These are phyloP conservation scores for Aspergillus steynii DNA, from an alignment of 495 filamentous ascomycete species.

Conservation along the genomic window DNA sequence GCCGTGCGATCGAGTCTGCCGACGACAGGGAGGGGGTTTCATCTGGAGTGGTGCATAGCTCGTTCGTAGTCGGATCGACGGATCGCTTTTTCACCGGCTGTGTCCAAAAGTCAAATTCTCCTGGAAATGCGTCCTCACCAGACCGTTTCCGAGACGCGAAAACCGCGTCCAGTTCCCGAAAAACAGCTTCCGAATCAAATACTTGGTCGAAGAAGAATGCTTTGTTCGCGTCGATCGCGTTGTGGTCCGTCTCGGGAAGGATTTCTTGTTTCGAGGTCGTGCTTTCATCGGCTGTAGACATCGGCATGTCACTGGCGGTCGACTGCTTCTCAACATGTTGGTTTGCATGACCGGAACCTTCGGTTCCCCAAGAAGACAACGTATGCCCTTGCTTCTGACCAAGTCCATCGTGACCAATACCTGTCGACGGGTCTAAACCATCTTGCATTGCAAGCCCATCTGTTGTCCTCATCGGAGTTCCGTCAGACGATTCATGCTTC, in stretches of 20 bases:
- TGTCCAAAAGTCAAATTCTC: conserved; percentile 15
- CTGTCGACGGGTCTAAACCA: background rate
- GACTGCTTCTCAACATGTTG: background rate
- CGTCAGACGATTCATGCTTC: conserved; percentile 6
- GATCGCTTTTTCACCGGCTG: conserved; percentile 21
- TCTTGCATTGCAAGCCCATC: background rate
- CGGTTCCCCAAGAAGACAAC: background rate
- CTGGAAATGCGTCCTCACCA: conserved; percentile 23
- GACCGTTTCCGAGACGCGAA: conserved; percentile 25
- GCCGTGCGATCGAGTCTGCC: conserved; percentile 19
- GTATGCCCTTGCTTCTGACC: background rate
- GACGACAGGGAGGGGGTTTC: conserved; percentile 27
- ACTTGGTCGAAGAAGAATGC: conserved; percentile 19
- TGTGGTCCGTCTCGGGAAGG: background rate
- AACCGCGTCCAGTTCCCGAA: conserved; percentile 21
- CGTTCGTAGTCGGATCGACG: conserved; percentile 10
- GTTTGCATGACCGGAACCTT: background rate
- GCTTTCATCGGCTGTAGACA: background rate
- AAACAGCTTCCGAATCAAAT: conserved; percentile 22
- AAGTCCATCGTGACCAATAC: background rate
- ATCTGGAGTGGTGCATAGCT: conserved; percentile 11
- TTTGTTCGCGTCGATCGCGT: conserved; percentile 3
- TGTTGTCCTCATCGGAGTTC: conserved; percentile 2
- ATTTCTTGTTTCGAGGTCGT: background rate
- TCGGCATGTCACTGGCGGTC: background rate